Base-by-base conservation (phyloP, 1,139 yeast species). In the Blastobotrys niveus region DNA sequence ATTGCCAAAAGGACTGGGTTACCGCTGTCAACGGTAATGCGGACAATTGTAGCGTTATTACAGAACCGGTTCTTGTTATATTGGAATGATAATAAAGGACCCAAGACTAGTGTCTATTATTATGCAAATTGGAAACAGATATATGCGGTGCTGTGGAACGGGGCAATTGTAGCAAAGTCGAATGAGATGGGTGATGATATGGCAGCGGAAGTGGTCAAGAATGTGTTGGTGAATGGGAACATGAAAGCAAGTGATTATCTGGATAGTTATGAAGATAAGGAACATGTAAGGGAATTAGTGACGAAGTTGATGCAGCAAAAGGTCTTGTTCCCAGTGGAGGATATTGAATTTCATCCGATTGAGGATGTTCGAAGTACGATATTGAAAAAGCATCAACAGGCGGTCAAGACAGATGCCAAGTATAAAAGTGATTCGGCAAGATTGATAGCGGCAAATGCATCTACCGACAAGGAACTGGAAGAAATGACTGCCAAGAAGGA, bases 181-280 rank as follows among this genome's bases (percentile, higher is more conserved):
- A 71, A 72, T 45, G 72, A 71, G 22, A 68, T 66, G 46, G 46
- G 61, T 5, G 63, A 65, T 32, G 66, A 65, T 14, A 45, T 54
- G 9, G 68, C 76, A 24, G 84, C 89, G 0, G 81, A 81, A 50
- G 76, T 87, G 31, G 70, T 85, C n/a, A 88, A 84, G 56, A 86
- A 83, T 56, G 69, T 88, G 40, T 69, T 72, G 56, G 74, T 71
- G 42, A 71, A 71, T 67, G 97, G 76, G 1, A 82, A 82, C 54
- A 63, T 88, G 45, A 73, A 79, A 15, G 67, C 80, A 2, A 65
- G 68, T 2, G 89, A 85, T 51, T 85, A 80, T 56, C 50, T 82
- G 36, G 65, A 64, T 8, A 66, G 68, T 47, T 46, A 51, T 3
- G 52, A 59, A 57, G 60, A 56, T 19, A 53, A 58, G 12, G 57